Evolutionary conservation across 116 monocot genomes (phyloP).

Genomic region (Papilionanthe hybrid): DNA sequence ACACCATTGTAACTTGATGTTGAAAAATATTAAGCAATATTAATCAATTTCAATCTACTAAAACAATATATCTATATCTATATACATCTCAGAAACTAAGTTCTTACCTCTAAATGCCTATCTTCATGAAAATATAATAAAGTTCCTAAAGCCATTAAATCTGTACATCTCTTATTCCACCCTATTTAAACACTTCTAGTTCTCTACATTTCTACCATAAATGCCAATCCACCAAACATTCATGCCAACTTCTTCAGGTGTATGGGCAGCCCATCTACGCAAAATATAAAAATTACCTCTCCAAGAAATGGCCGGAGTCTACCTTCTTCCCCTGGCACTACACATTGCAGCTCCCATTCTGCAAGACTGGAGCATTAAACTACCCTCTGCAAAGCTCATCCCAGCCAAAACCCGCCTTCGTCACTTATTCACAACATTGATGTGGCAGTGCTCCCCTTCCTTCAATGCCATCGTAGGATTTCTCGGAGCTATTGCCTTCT

Average conservation of each 20-base stretch:
- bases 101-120: too few species aligned
- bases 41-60: too few species aligned
- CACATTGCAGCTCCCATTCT: conserved; percentile 21
- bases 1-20: too few species aligned
- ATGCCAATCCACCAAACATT: too few species aligned
- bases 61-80: too few species aligned
- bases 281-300: conserved; percentile 38
- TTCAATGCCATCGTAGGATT: conserved; percentile 56
- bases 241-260: conserved; percentile 20
- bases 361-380: conserved; percentile 9
- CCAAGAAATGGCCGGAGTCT: conserved; percentile 30
- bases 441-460: conserved; percentile 45
- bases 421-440: conserved; percentile 38
- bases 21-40: too few species aligned
- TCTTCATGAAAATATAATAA: too few species aligned
- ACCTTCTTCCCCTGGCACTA: conserved; percentile 34
- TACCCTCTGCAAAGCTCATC: conserved; percentile 46
- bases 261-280: conserved; percentile 54
- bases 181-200: too few species aligned
- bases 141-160: too few species aligned
- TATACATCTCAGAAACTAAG: too few species aligned
- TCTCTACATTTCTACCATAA: too few species aligned
- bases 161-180: too few species aligned
- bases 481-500: conserved; percentile 48
- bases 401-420: conserved; percentile 28